Evolutionary conservation across 2,329 filamentous ascomycete species (phyloP), one percentile per base, ranked within the genome.

Genomic region (Hypoxylon sp.): DNA sequence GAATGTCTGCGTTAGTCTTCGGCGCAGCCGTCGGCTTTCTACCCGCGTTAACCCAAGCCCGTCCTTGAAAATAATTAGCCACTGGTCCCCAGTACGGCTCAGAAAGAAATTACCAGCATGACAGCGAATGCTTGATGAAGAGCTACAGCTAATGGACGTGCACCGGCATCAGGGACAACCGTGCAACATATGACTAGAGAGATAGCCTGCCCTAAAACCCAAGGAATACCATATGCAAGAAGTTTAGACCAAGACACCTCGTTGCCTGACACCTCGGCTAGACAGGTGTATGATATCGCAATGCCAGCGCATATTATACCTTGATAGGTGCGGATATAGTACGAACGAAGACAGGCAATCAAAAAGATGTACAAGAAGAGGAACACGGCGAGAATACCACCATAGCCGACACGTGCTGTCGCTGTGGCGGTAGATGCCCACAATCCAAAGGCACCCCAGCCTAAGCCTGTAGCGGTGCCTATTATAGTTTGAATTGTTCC

Each of bases 261-360:
- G 7, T 73, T 70, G 20, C 77, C 77, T 8, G 81, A 82, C 10
- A 85, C 83, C 46, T 87, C 84, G 3, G 85, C 84, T 25, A 89
- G 77, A 54, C 82, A 85, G 2, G 85, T 83, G 68, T 87, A 89
- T 2, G 81, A 82, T 37, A 89, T 82, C 3, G 87, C 83, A 61
- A 90, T 83, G 0, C 88, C 88, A 30, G 87, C 85, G 68, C 83
- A 85, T 4, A 89, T 78, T 2, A 86, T 83, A 6, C 84, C 77
- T 72, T 89, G 88, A 66, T 89, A 88, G 37, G 87, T 81, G 48
- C 87, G 80, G 54, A 88, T 83, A 59, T 87, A 86, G 69, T 85
- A 86, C 2, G 86, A 85, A 73, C 88, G 83, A 17, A 88, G 77
- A 72, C 82, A 87, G 1, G 85, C 86, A 25, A 86, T 82, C 1